These are phyloP conservation scores for Trichomonas vaginalis DNA, from an alignment of 208 protist genomes.

Conservation along the genomic window DNA sequence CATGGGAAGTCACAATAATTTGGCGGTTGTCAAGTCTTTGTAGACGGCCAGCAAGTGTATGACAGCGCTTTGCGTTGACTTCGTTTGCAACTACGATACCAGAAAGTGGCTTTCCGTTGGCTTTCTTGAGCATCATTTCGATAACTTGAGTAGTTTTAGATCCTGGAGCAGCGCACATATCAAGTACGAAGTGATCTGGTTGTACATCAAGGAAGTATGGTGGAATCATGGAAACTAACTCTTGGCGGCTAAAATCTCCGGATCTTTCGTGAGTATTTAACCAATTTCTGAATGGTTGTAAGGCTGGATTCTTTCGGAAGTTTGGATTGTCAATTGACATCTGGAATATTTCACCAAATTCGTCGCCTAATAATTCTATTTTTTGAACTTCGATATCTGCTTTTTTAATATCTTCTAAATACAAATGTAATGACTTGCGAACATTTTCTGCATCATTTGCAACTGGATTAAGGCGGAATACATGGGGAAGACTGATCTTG, in stretches of 20 bases:
- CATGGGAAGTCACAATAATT: constrained; percentile 36
- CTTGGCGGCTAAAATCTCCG: constrained; percentile 28
- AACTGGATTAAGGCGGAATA: neutral
- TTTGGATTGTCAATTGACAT: neutral
- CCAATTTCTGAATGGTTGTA: neutral
- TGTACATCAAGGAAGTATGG: constrained; percentile 31
- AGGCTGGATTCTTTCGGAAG: neutral
- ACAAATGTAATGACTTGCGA: neutral
- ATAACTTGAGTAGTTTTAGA: constrained; percentile 42
- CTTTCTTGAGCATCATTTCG: constrained; percentile 21
- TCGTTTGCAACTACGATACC: constrained; percentile 32
- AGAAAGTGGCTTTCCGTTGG: neutral
- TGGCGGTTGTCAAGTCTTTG: constrained; percentile 24
- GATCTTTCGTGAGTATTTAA: neutral
- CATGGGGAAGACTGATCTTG: neutral
- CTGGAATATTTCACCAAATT: neutral
- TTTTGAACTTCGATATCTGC: neutral
- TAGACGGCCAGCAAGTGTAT: constrained; percentile 33
- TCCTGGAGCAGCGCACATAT: constrained; percentile 48
- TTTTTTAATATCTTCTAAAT: neutral
- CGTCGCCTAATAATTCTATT: neutral
- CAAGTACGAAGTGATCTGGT: constrained; percentile 29
- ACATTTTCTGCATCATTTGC: neutral
- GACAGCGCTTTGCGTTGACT: neutral
- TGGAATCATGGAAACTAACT: constrained; percentile 43